Base-by-base conservation (phyloP, 1,284 basidiomycete species). In the Puccinia coronata region DNA sequence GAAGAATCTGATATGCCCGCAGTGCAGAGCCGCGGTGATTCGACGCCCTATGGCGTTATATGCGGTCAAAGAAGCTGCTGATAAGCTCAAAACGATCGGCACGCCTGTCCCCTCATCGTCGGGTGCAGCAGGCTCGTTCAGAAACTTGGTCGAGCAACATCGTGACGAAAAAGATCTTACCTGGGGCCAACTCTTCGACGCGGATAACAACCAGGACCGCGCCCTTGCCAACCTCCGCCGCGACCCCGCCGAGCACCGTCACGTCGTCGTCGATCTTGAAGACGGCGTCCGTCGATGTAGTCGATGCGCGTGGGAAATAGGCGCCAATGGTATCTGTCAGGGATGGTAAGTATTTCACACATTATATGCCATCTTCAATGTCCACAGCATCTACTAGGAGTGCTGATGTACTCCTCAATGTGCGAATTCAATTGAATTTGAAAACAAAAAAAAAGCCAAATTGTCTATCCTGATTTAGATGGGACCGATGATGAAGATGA, bases 1-100 rank as follows among this genome's bases (percentile, higher is more conserved):
- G 25, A 55, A 51, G 28, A 83, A 83, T 39, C 72, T 83, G 41
- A 71, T 82, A 61, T 83, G 83, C 63, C 83, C 83, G 11, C 82
- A 83, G 69, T 83, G 83, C 53, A 55, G 83, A 31, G 67, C 74
- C n/a, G 47, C 47, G 23, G 71, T 83, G 43, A 55, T 55, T 28
- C 55, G 73, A 2, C 80, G 82, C 28, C 83, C 83, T n/a, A 83
- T 82, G 61, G 70, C 65, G 61, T 57, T 83, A 23, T 83, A 83
- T 82, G 80, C 76, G 11, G 34, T 83, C 28, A 61, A 81, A 49
- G 82, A 82, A 49, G 55, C 82, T n/a, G 67, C 74, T 0, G 77
- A 82, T 28, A 43, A 72, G 25, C 53, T 83, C n/a, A 53, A 67
- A n/a, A 57, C 67, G 25, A 71, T 67, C 18, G 73, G 80, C 43